Percentiles rank a stretch among this genome's conserved stretches.
phyloP scores from a whole-genome alignment of 352 stramenopile species.

The Globisporangium camurandrum region DNA sequence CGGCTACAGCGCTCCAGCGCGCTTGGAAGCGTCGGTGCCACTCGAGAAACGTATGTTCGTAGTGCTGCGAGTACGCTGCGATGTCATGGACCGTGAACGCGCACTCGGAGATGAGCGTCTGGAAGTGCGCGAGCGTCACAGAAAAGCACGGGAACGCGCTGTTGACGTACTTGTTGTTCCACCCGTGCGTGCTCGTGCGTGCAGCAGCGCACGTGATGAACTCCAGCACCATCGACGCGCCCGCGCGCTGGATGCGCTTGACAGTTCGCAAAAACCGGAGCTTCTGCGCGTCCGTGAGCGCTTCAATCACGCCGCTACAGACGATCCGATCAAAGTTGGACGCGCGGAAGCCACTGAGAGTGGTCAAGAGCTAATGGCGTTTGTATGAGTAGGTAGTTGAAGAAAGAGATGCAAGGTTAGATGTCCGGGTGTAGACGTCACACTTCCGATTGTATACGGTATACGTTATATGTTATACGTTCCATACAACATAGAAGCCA shows the following conservation, averaged over 20 bases:
- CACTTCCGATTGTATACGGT: background rate
- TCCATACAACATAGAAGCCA: background rate
- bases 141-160: conserved; percentile 49
- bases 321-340: conserved; percentile 69
- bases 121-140: conserved; percentile 45
- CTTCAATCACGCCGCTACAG: conserved; percentile 47
- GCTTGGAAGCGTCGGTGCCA: conserved; percentile 79
- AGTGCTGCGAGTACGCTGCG: conserved; percentile 65
- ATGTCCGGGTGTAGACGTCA: background rate
- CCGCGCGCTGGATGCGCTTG: conserved; percentile 46
- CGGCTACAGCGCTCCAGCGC: conserved; percentile 37
- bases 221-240: conserved; percentile 55
- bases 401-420: background rate
- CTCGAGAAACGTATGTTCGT: conserved; percentile 76
- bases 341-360: conserved; percentile 40
- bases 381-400: background rate
- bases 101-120: conserved; percentile 31
- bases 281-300: conserved; percentile 29
- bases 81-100: conserved; percentile 64
- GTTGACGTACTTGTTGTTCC: conserved; percentile 83
- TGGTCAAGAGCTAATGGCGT: conserved; percentile 30
- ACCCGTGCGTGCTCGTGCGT: conserved; percentile 63
- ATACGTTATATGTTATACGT: too few species aligned
- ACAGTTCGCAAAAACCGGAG: conserved; percentile 53
- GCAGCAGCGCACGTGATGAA: conserved; percentile 56